phyloP scores from a whole-genome alignment of 768 basidiomycete species.

The Pisolithus tinctorius region DNA sequence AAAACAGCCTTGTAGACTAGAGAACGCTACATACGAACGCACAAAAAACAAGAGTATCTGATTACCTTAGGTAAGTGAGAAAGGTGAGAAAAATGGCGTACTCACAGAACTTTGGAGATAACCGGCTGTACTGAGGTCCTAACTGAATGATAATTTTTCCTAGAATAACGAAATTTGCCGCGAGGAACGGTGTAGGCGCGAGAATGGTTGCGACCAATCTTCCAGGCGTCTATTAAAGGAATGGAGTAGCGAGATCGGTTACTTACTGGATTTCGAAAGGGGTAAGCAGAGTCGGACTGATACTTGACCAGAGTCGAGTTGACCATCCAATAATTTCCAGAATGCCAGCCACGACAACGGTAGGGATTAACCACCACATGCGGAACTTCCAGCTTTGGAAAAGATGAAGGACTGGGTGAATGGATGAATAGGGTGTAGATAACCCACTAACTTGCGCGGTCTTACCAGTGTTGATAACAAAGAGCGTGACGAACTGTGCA shows the following conservation, averaged over 20 bases:
- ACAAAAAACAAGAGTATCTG: slow-evolving; percentile 10
- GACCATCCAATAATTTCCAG: slow-evolving; percentile 52
- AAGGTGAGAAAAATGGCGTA: neutral
- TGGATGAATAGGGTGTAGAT: neutral
- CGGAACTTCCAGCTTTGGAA: slow-evolving; percentile 38
- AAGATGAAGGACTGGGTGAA: slow-evolving; percentile 37
- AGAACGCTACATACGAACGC: slow-evolving; percentile 5
- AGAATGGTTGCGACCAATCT: slow-evolving; percentile 38
- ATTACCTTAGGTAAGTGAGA: neutral
- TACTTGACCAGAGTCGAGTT: slow-evolving; percentile 46
- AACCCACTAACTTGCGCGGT: too few relatives aligned
- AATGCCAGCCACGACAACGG: slow-evolving; percentile 40
- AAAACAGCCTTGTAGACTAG: neutral
- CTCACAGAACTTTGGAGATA: slow-evolving; percentile 29
- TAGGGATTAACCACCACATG: slow-evolving; percentile 49
- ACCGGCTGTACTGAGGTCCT: slow-evolving; percentile 44
- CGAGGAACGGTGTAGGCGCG: slow-evolving; percentile 51
- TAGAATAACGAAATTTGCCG: slow-evolving; percentile 50
- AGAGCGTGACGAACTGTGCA: neutral
- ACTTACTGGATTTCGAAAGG: slow-evolving; percentile 42
- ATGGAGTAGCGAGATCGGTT: neutral
- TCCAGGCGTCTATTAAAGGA: neutral
- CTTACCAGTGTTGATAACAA: neutral
- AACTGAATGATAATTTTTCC: slow-evolving; percentile 37
- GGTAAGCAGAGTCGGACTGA: slow-evolving; percentile 7